These are phyloP conservation scores for Sphagnum tenellum DNA, from an alignment of 225 moss, liverwort and hornwort species.

Conservation along the genomic window DNA sequence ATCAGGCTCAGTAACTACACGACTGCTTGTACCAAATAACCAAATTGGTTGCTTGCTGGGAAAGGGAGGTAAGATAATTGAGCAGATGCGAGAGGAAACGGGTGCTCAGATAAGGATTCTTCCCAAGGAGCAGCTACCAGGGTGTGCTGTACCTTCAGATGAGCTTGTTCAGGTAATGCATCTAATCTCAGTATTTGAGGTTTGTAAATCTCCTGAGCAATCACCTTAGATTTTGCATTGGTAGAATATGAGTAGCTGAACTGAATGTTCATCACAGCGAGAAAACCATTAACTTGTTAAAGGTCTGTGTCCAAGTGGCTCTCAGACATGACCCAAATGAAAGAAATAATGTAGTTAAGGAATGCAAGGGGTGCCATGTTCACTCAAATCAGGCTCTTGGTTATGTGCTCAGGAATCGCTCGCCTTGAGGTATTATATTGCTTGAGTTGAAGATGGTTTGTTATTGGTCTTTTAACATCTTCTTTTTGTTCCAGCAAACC, in stretches of 20 bases:
- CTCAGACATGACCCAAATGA: no score
- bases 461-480: not conserved
- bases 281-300: no score
- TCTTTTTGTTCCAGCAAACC: no score
- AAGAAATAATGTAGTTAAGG: no score
- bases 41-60: conserved; percentile 97
- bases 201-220: no score
- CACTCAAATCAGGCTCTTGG: no score
- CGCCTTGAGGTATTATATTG: not conserved
- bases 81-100: conserved; percentile 89
- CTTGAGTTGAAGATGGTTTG: not conserved
- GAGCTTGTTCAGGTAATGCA: conserved; percentile 87
- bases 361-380: no score
- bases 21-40: conserved; percentile 89
- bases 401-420: no score
- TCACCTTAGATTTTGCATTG: no score
- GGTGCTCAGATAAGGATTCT: conserved; percentile 98
- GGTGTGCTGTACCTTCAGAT: conserved; percentile 77
- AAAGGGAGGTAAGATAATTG: conserved; percentile 94
- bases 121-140: conserved; percentile 91
- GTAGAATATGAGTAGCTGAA: no score
- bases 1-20: conserved; percentile 60
- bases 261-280: no score
- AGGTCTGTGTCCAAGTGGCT: no score
- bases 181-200: not conserved